Evolutionary conservation across 2,329 filamentous ascomycete genomes (phyloP), one percentile per base, ranked within the genome.

Genomic region (Phialophora chinensis): DNA sequence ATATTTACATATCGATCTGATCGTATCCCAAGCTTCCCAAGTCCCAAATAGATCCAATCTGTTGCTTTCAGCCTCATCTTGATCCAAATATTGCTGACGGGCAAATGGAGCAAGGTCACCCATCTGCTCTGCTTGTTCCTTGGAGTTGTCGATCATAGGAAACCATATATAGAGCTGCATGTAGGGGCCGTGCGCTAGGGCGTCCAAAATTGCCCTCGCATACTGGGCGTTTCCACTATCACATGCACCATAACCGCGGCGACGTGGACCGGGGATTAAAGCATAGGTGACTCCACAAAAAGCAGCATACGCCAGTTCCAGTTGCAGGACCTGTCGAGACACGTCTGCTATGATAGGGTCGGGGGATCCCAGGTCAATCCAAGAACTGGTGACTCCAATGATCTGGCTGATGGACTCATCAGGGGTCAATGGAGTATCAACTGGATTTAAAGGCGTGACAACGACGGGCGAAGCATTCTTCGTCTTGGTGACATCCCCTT

Each of bases 11-110:
- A 92, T 83, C 61, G 89, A 90, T 61, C 95, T 87, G 74, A 99
- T 90, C 25, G 90, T 84, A 77, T 99, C 90, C 95, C 95, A 99
- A 1, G 91, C 90, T 78, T 98, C 93, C 96, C 96, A 99, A 2
- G 89, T 85, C 61, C 89, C 89, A 77, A 92, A 95, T 0, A 91
- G 78, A 73, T 94, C 90, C 67, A 89, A 81, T 25, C 87, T 84
- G 35, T 82, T 80, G 6, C 74, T 73, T 38, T 77, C 71, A 1
- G 77, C 67, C 10, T 74, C 66, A 4, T 72, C 72, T 17, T 72
- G 72, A 47, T 64, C 69, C 17, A 79, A 66, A 68, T 78, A 82
- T 65, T 80, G 77, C 49, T 73, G 73, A 23, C 82, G 76, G 38
- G 80, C 79, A 69, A 82, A 77, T 0, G 77, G 77, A 11, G 78